Evolutionary conservation across 140 eudicot species (phyloP).

Genomic region (Stevia rebaudiana): DNA sequence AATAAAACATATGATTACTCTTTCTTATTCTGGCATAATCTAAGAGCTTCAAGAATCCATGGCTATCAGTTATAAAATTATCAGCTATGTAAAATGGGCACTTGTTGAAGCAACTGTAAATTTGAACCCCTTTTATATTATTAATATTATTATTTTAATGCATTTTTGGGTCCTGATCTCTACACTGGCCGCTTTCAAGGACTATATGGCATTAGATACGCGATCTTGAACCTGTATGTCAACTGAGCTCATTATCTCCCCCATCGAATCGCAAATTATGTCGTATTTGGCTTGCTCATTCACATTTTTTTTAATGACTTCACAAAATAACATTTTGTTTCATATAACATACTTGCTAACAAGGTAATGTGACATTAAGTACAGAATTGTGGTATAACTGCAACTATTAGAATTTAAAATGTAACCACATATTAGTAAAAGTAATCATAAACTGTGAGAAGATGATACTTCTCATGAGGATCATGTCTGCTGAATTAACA

Average conservation of each 20-base stretch:
- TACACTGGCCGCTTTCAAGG: neutral
- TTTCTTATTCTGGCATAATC: neutral
- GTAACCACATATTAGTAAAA: neutral
- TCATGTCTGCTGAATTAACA: neutral
- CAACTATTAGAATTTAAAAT: neutral
- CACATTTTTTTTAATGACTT: no score
- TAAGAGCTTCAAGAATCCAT: constrained; percentile 11
- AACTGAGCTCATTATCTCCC: no score
- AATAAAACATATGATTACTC: constrained; percentile 20
- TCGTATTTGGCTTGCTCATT: no score
- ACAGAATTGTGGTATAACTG: neutral
- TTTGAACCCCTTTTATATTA: constrained; percentile 22
- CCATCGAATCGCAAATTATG: no score
- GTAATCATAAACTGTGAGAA: neutral
- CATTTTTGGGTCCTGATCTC: neutral
- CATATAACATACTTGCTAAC: neutral
- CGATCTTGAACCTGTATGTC: no score
- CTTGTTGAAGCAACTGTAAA: constrained; percentile 34
- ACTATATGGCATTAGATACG: neutral
- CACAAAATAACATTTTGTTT: no score
- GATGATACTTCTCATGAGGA: constrained; percentile 3
- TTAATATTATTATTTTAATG: constrained; percentile 4
- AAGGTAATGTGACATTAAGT: neutral
- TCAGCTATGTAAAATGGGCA: constrained; percentile 16
- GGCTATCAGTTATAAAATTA: constrained; percentile 13